Conservation (phyloP, 176 grass and related monocot species). For the Eremochloa ophiuroides region DNA sequence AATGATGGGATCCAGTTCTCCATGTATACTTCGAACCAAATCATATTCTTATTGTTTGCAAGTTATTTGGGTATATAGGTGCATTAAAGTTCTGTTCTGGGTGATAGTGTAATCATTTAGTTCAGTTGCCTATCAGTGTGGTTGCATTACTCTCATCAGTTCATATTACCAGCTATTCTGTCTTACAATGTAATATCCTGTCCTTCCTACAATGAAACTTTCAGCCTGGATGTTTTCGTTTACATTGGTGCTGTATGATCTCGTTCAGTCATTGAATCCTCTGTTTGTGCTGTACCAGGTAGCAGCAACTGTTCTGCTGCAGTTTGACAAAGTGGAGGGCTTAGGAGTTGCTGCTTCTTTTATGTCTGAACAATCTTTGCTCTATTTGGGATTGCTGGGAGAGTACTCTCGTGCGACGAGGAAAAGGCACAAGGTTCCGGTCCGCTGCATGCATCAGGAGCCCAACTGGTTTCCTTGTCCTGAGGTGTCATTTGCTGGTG, state of each 20-base stretch:
- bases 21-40: not conserved
- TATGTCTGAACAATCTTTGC: conserved; percentile 51
- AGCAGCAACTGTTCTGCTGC: conserved; percentile 19
- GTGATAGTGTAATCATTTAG: not conserved
- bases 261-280: not conserved
- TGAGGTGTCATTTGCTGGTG: not conserved
- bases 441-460: conserved; percentile 41
- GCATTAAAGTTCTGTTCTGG: not conserved
- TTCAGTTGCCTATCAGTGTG: not conserved
- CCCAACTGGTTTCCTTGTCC: conserved; percentile 17
- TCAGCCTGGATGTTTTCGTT: not conserved
- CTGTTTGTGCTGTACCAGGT: conserved; percentile 2
- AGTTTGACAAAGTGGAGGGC: conserved; percentile 43
- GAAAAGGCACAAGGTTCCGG: conserved; percentile 38
- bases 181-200: not conserved
- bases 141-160: not conserved
- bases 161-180: not conserved
- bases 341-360: conserved; percentile 46
- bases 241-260: not conserved
- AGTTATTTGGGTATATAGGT: not conserved
- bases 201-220: not conserved
- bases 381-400: conserved; percentile 54
- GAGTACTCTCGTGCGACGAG: conserved; percentile 41
- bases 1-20: not conserved
- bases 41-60: not conserved